phyloP scores from a whole-genome alignment of 495 filamentous ascomycete species.

The Trichoderma orchidacearum region DNA sequence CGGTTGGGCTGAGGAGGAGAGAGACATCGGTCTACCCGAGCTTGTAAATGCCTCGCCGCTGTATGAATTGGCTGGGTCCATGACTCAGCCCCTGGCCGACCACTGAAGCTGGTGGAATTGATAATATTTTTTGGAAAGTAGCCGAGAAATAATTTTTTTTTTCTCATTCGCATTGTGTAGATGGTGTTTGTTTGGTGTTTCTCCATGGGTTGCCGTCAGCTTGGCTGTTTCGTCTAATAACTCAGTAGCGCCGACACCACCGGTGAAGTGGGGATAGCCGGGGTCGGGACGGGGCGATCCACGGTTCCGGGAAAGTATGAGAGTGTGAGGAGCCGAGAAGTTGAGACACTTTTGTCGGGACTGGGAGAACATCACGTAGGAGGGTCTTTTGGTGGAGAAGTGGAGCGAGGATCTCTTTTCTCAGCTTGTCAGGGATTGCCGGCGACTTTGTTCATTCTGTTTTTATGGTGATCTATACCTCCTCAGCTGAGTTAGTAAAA shows the following conservation, averaged over 20 bases:
- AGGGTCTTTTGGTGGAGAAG: not conserved
- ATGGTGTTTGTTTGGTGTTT: not conserved
- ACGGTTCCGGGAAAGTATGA: too few species aligned
- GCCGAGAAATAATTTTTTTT: not conserved
- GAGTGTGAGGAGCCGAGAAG: not conserved
- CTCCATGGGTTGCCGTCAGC: not conserved
- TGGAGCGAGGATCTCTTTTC: not conserved
- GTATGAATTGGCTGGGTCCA: not conserved
- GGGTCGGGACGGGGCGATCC: not conserved
- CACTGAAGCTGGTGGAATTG: not conserved
- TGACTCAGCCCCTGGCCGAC: too few species aligned
- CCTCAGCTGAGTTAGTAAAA: not conserved
- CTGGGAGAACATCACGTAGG: too few species aligned
- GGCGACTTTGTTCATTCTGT: not conserved
- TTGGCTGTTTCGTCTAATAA: too few species aligned
- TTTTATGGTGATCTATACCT: not conserved
- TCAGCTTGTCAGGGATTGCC: not conserved
- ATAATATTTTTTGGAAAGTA: not conserved
- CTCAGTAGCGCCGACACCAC: too few species aligned
- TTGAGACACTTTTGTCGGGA: not conserved
- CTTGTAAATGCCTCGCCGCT: not conserved
- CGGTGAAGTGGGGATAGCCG: not conserved
- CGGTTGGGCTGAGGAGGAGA: not conserved
- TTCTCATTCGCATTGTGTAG: too few species aligned
- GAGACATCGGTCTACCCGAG: not conserved